phyloP scores from a whole-genome alignment of 768 basidiomycete genomes.

The Boletus subparvulus region DNA sequence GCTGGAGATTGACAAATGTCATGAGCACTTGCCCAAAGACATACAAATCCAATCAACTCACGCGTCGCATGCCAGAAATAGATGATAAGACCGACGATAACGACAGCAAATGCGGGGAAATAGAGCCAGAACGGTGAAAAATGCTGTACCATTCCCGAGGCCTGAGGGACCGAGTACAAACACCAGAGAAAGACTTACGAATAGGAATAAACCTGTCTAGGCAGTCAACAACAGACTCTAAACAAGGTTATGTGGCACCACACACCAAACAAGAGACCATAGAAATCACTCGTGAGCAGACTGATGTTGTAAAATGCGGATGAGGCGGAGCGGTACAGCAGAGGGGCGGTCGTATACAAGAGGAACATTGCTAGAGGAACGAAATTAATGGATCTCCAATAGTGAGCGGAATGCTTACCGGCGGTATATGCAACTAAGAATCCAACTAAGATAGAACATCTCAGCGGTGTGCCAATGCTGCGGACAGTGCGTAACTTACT shows the following conservation, averaged over 20 bases:
- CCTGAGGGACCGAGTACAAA: not conserved
- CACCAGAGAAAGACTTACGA: slow-evolving; percentile 36
- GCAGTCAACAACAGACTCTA: slow-evolving; percentile 7
- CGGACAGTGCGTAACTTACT: slow-evolving; percentile 50
- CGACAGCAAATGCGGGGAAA: slow-evolving; percentile 73
- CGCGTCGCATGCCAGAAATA: slow-evolving; percentile 88
- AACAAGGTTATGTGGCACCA: not conserved
- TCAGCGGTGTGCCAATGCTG: not conserved
- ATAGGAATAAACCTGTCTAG: slow-evolving; percentile 48
- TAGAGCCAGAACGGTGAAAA: slow-evolving; percentile 87
- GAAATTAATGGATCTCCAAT: not conserved
- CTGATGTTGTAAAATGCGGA: slow-evolving; percentile 85
- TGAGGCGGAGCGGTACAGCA: slow-evolving; percentile 82
- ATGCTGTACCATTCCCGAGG: slow-evolving; percentile 47
- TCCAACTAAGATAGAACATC: slow-evolving; percentile 40
- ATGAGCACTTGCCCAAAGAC: slow-evolving; percentile 4
- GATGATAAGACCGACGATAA: slow-evolving; percentile 69
- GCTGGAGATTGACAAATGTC: slow-evolving; percentile 39
- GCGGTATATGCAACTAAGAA: slow-evolving; percentile 52
- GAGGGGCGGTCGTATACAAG: slow-evolving; percentile 81
- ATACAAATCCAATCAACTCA: slow-evolving; percentile 40
- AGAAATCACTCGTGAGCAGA: slow-evolving; percentile 86
- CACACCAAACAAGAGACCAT: slow-evolving; percentile 72
- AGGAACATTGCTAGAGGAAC: slow-evolving; percentile 68
- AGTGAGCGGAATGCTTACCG: slow-evolving; percentile 22